These are phyloP conservation scores for Kitagawia praeruptora DNA, from an alignment of 129 eudicot genomes.

Conservation along the genomic window DNA sequence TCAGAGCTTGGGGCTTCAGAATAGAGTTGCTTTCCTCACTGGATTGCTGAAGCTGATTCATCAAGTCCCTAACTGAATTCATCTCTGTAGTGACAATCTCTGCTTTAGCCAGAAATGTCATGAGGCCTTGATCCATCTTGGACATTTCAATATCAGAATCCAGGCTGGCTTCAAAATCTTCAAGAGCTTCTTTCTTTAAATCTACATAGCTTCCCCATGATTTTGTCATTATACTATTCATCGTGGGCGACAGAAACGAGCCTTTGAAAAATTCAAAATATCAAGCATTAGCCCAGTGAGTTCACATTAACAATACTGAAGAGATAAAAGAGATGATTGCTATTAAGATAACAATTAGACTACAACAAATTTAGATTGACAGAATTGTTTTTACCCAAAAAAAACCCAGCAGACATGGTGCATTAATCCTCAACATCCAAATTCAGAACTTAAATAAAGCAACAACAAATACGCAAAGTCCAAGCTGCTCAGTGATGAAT, in stretches of 20 bases:
- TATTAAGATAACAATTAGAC: too few species aligned
- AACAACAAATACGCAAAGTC: too few species aligned
- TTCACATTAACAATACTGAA: too few species aligned
- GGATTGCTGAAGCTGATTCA: constrained; percentile 29
- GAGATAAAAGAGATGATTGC: too few species aligned
- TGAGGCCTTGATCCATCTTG: constrained; percentile 51
- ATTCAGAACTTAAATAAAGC: too few species aligned
- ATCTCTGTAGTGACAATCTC: constrained; percentile 58
- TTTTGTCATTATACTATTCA: constrained; percentile 83
- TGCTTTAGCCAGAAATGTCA: constrained; percentile 55
- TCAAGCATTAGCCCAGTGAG: too few species aligned
- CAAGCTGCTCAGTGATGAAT: too few species aligned
- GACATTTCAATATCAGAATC: constrained; percentile 40
- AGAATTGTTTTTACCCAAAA: too few species aligned
- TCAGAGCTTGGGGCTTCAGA: constrained; percentile 55
- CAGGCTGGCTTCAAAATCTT: constrained; percentile 50
- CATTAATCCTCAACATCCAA: too few species aligned
- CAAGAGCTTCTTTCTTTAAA: constrained; percentile 65
- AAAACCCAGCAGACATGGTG: too few species aligned
- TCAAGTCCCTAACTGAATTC: constrained; percentile 42
- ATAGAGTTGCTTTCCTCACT: constrained; percentile 53
- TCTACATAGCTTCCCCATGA: constrained; percentile 83
- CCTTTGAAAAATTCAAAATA: too few species aligned
- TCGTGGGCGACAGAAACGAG: constrained; percentile 17
- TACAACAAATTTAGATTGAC: too few species aligned